Conservation (phyloP, 177 flowering plant species). For the Vitis hybrid region DNA sequence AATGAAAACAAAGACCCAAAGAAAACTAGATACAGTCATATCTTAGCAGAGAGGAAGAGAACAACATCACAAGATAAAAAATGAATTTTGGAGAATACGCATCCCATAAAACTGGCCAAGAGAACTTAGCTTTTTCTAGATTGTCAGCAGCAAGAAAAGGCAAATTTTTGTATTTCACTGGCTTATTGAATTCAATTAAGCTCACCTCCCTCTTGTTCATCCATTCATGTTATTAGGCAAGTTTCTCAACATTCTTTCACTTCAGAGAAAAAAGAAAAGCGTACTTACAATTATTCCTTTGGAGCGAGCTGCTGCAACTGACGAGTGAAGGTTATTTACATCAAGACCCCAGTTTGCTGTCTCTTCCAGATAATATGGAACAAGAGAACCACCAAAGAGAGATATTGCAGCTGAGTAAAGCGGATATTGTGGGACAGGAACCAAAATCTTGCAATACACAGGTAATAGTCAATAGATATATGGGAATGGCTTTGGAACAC, state of each 20-base stretch:
- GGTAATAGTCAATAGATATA: not conserved
- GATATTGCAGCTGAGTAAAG: conserved; percentile 95
- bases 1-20: not conserved
- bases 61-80: not conserved
- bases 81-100: not conserved
- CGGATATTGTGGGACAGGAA: conserved; percentile 98
- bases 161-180: not conserved
- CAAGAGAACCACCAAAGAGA: conserved; percentile 84
- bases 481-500: not conserved
- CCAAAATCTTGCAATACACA: conserved; percentile 59
- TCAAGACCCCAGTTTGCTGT: conserved; percentile 99
- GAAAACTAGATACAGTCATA: not conserved
- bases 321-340: conserved; percentile 58
- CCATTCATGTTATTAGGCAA: not conserved
- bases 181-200: not conserved
- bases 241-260: not conserved
- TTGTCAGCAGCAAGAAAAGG: not conserved
- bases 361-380: conserved; percentile 95
- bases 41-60: not conserved
- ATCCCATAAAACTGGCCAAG: not conserved
- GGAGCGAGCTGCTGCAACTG: conserved; percentile 69
- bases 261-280: conserved; percentile 12
- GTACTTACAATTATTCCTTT: conserved; percentile 81
- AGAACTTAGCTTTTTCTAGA: not conserved
- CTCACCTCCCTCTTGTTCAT: not conserved